These are phyloP conservation scores for Wallacemonas sp. DNA, from an alignment of 208 protist genomes.

Conservation along the genomic window DNA sequence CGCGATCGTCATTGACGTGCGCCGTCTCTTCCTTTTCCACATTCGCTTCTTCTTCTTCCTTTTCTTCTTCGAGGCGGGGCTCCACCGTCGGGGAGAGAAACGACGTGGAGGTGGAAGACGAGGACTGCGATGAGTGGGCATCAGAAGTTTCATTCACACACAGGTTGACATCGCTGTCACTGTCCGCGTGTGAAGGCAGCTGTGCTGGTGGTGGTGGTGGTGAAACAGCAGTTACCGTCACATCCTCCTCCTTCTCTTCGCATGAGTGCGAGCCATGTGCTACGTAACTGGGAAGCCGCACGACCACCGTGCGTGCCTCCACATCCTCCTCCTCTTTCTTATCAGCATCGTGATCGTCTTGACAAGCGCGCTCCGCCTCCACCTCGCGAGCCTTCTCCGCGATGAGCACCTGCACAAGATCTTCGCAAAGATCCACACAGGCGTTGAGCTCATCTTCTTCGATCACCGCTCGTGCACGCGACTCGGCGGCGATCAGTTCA, in stretches of 20 bases:
- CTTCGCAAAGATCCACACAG: conserved; percentile 2
- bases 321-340: too few species aligned
- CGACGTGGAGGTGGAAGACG: too few species aligned
- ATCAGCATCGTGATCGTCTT: background rate
- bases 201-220: background rate
- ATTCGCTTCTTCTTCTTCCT: too few species aligned
- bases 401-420: conserved; percentile 3
- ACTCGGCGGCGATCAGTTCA: conserved; percentile 8
- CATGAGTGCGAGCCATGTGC: background rate
- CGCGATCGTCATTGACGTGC: too few species aligned
- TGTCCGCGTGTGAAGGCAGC: background rate
- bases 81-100: too few species aligned
- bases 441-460: conserved; percentile 3
- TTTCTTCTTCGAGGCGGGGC: too few species aligned
- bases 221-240: background rate
- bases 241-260: background rate
- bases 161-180: background rate
- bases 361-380: background rate
- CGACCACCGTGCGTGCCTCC: too few species aligned
- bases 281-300: too few species aligned
- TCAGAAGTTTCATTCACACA: too few species aligned
- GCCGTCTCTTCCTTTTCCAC: too few species aligned
- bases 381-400: background rate
- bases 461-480: background rate
- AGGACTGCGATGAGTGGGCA: too few species aligned